Conservation (phyloP, 352 stramenopile genomes). For the Phytophthora quininea region DNA sequence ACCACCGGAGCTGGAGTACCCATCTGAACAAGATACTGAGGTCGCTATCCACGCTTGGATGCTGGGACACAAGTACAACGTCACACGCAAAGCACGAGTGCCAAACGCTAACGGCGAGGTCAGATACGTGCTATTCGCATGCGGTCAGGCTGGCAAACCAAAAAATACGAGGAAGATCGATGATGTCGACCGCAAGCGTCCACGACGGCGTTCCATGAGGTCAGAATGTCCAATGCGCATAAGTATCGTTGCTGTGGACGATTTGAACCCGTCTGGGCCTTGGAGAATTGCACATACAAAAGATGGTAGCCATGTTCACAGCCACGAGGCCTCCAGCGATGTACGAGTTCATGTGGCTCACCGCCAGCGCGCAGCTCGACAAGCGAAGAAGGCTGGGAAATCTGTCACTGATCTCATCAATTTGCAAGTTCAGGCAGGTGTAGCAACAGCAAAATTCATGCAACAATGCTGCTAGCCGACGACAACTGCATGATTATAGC, state of each 20-base stretch:
- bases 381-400: neutral
- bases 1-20: too few species aligned
- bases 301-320: neutral
- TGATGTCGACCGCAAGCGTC: neutral
- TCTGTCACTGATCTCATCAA: neutral
- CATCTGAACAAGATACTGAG: neutral
- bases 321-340: neutral
- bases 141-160: neutral
- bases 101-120: neutral
- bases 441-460: slow-evolving; percentile 8
- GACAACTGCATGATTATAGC: neutral
- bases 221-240: neutral
- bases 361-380: neutral
- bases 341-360: neutral
- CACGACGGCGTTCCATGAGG: neutral
- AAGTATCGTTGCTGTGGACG: neutral
- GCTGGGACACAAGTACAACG: neutral
- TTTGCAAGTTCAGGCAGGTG: neutral
- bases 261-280: neutral
- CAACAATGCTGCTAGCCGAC: neutral
- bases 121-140: neutral
- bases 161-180: neutral
- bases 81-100: neutral
- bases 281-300: neutral
- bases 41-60: neutral